Percentiles rank a stretch among this genome's conserved stretches.
These are phyloP conservation scores for Penicillium palitans DNA, from an alignment of 2,329 filamentous ascomycete species.

Conservation along the genomic window DNA sequence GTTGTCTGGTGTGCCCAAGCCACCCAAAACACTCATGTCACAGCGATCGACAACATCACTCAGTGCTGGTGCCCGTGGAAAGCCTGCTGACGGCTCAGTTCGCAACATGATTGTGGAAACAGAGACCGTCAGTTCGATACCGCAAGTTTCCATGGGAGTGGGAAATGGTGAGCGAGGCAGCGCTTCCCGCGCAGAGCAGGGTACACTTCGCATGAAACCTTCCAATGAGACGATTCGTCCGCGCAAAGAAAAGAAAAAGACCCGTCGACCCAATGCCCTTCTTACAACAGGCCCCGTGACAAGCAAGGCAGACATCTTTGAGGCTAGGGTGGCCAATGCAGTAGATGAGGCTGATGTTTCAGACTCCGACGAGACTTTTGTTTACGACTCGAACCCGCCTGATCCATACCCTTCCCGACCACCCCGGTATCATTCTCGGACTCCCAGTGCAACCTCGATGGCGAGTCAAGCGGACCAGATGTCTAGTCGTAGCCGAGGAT, in stretches of 20 bases:
- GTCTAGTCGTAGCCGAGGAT: slow-evolving; percentile 59
- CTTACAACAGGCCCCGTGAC: slow-evolving; percentile 60
- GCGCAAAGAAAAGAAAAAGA: slow-evolving; percentile 87
- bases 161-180: slow-evolving; percentile 56
- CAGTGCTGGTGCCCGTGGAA: slow-evolving; percentile 59
- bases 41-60: slow-evolving; percentile 70
- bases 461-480: slow-evolving; percentile 52
- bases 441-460: slow-evolving; percentile 85
- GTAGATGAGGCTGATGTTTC: slow-evolving; percentile 96
- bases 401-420: slow-evolving; percentile 60
- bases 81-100: slow-evolving; percentile 70
- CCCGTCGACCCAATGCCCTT: slow-evolving; percentile 68
- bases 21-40: slow-evolving; percentile 56
- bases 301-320: slow-evolving; percentile 97
- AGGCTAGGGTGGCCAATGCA: slow-evolving; percentile 92
- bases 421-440: slow-evolving; percentile 84
- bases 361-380: slow-evolving; percentile 97
- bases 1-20: slow-evolving; percentile 41
- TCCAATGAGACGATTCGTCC: slow-evolving; percentile 96
- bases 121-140: slow-evolving; percentile 88
- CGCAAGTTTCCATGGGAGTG: slow-evolving; percentile 73
- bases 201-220: slow-evolving; percentile 78
- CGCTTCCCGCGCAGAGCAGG: slow-evolving; percentile 62
- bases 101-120: slow-evolving; percentile 97
- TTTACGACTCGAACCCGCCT: slow-evolving; percentile 94